A percentile compares a stretch with the other conserved stretches of the same genome.
phyloP scores from a whole-genome alignment of 441 rosid genomes.

The Adansonia rubrostipa region DNA sequence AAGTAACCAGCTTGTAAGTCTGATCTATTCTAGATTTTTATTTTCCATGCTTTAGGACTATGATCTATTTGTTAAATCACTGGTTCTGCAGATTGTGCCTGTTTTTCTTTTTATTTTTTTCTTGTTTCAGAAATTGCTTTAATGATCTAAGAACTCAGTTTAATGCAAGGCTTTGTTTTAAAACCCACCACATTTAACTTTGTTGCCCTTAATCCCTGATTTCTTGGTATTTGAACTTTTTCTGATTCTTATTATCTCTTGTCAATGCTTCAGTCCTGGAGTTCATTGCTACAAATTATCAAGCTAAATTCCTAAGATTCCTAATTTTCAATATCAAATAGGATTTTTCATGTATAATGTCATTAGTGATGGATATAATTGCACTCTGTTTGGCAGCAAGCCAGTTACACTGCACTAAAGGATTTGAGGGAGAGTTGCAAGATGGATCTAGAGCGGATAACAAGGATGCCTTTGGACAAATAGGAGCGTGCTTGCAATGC shows the following conservation, averaged over 20 bases:
- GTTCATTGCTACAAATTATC: neutral
- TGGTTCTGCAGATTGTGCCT: slow-evolving; percentile 13
- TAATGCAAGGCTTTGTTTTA: slow-evolving; percentile 10
- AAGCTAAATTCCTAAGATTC: neutral
- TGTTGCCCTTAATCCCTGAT: neutral
- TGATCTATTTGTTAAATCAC: slow-evolving; percentile 6
- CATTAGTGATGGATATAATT: slow-evolving; percentile 20
- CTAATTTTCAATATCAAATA: neutral
- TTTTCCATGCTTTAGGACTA: neutral
- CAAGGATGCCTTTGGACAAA: slow-evolving; percentile 50
- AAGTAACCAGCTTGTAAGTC: slow-evolving; percentile 81
- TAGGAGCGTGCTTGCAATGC: slow-evolving; percentile 30
- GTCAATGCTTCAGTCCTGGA: slow-evolving; percentile 2
- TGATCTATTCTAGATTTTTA: neutral
- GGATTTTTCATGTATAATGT: slow-evolving; percentile 20
- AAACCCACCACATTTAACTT: neutral
- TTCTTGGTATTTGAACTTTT: neutral
- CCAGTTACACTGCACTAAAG: slow-evolving; percentile 51
- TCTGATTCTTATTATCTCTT: neutral
- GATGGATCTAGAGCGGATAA: slow-evolving; percentile 63
- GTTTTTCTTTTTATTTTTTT: too few species aligned
- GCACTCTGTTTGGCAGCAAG: slow-evolving; percentile 57
- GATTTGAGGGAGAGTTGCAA: slow-evolving; percentile 82
- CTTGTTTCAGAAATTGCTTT: neutral
- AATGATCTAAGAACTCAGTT: slow-evolving; percentile 1